Evolutionary conservation across 139 green algal genomes (phyloP).

Genomic region (Chlorella sp.): DNA sequence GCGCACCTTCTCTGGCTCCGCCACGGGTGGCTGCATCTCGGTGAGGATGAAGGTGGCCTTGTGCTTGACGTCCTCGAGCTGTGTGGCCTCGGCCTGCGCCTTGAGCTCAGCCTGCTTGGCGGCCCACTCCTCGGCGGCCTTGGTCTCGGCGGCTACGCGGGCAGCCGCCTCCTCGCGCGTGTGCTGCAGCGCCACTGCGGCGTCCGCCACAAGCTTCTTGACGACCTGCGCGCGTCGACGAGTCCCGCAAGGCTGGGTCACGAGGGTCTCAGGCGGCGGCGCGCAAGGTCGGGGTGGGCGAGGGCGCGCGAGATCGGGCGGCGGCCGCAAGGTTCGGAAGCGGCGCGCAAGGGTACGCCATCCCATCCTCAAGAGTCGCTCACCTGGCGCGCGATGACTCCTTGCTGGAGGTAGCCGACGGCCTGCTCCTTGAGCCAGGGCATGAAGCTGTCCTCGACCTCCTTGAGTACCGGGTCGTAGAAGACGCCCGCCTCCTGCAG

Average conservation of each 20-base stretch:
- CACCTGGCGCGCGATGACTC: conserved; percentile 31
- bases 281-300: too few relatives aligned
- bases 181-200: neutral
- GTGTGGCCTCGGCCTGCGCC: conserved; percentile 18
- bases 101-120: conserved; percentile 26
- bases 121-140: conserved; percentile 5
- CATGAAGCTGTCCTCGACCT: conserved; percentile 67
- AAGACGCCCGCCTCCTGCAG: conserved; percentile 66
- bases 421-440: conserved; percentile 65
- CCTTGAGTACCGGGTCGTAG: conserved; percentile 72
- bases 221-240: conserved; percentile 17
- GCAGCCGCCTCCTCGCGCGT: conserved; percentile 6
- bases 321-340: neutral
- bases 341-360: neutral
- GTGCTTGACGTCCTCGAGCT: conserved; percentile 27
- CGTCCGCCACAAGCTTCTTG: conserved; percentile 6
- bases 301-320: neutral
- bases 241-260: too few relatives aligned
- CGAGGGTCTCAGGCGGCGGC: too few relatives aligned
- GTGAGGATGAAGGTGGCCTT: conserved; percentile 40
- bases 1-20: conserved; percentile 8
- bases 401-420: conserved; percentile 32
- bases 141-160: conserved; percentile 11
- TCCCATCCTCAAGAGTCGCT: neutral
- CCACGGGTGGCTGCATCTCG: conserved; percentile 24